Evolutionary conservation across 225 moss, liverwort and hornwort genomes (phyloP).

Genomic region (Anthoceros angustus): DNA sequence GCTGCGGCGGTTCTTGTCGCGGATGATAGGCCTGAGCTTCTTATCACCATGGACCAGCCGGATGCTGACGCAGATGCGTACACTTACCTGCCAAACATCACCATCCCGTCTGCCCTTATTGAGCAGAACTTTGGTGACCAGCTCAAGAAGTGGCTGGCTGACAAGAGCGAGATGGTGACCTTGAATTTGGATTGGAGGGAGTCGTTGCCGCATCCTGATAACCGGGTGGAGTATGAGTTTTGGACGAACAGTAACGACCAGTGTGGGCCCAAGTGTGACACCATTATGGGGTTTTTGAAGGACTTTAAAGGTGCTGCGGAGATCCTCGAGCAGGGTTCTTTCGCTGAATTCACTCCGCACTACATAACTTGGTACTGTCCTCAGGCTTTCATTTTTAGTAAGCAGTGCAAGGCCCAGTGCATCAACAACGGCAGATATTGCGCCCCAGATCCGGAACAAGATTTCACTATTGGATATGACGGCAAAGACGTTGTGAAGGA

Average conservation of each 20-base stretch:
- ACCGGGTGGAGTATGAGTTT: slow-evolving; percentile 92
- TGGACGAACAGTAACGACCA: slow-evolving; percentile 99
- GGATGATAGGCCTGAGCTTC: slow-evolving; percentile 53
- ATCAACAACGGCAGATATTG: slow-evolving; percentile 89
- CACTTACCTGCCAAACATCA: slow-evolving; percentile 50
- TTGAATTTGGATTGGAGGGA: slow-evolving; percentile 86
- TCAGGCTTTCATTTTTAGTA: slow-evolving; percentile 41
- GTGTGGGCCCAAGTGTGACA: slow-evolving; percentile 76
- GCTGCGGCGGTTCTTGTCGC: slow-evolving; percentile 78
- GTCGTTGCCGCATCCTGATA: slow-evolving; percentile 80
- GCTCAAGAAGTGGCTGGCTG: slow-evolving; percentile 24
- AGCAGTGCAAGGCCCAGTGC: slow-evolving; percentile 85
- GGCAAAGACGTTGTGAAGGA: slow-evolving; percentile 82
- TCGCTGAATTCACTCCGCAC: slow-evolving; percentile 75
- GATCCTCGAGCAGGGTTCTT: slow-evolving; percentile 58
- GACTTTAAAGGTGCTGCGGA: slow-evolving; percentile 86
- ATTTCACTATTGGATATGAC: slow-evolving; percentile 60
- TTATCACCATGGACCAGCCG: slow-evolving; percentile 88
- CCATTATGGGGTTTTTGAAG: slow-evolving; percentile 67
- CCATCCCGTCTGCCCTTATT: slow-evolving; percentile 77
- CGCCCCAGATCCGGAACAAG: slow-evolving; percentile 92
- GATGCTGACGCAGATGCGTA: slow-evolving; percentile 37
- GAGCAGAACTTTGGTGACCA: slow-evolving; percentile 35
- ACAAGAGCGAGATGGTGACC: slow-evolving; percentile 21
- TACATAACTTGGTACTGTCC: slow-evolving; percentile 99